Percentiles rank a stretch among this genome's conserved stretches.
Conservation (phyloP, 1,284 basidiomycete species). For the Ganoderma leucocontextum region DNA sequence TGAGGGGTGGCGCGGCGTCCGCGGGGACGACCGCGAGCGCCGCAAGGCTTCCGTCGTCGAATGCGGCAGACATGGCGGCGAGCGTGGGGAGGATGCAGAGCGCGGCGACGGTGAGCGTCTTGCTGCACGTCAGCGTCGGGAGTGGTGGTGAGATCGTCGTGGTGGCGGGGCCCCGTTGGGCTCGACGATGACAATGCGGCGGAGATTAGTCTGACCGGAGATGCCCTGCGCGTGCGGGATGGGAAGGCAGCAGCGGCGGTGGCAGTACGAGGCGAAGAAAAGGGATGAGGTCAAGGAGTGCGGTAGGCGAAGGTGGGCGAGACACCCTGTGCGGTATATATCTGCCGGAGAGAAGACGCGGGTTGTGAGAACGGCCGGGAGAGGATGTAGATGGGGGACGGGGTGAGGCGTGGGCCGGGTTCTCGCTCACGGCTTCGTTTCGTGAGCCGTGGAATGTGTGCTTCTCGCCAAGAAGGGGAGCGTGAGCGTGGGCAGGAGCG, state of each 20-base stretch:
- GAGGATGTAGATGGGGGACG: constrained; percentile 2
- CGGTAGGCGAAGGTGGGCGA: neutral
- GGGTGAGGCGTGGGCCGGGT: constrained; percentile 2
- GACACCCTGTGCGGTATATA: neutral
- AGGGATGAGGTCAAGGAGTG: constrained; percentile 1
- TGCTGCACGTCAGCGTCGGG: constrained; percentile 2
- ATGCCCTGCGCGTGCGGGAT: neutral
- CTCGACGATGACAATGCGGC: neutral
- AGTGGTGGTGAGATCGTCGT: neutral
- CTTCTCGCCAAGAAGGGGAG: constrained; percentile 5
- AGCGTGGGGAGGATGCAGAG: constrained; percentile 5
- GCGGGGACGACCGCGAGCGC: constrained; percentile 1
- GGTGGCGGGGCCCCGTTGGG: neutral
- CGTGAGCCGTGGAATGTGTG: neutral
- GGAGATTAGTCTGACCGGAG: neutral
- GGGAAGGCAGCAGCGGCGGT: constrained; percentile 3
- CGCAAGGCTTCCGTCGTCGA: neutral
- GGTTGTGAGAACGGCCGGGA: neutral
- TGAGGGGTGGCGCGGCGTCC: constrained; percentile 25
- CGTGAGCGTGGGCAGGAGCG: constrained; percentile 1
- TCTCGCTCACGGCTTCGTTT: neutral
- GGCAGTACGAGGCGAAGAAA: neutral
- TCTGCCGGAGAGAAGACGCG: constrained; percentile 6
- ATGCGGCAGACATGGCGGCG: constrained; percentile 21
- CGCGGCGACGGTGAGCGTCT: constrained; percentile 7